Evolutionary conservation across 108 stramenopile genomes (phyloP).

Genomic region (Nitzschia palea): DNA sequence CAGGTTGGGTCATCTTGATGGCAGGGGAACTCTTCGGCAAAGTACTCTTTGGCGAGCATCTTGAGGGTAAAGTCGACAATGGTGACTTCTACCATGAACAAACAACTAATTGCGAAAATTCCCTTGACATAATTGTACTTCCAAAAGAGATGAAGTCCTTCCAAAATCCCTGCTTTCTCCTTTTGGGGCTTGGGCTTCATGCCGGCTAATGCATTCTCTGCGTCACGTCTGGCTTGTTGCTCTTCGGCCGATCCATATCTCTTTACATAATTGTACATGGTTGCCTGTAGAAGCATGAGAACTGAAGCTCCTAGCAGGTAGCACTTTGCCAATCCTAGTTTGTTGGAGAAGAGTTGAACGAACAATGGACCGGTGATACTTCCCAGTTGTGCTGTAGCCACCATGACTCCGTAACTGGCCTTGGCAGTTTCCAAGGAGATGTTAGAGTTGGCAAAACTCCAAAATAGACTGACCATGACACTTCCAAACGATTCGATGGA

Average conservation of each 20-base stretch:
- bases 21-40: slow-evolving; percentile 85
- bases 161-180: slow-evolving; percentile 86
- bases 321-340: slow-evolving; percentile 74
- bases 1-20: slow-evolving; percentile 60
- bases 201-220: slow-evolving; percentile 2
- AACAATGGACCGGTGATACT: slow-evolving; percentile 93
- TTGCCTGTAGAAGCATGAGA: slow-evolving; percentile 87
- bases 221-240: slow-evolving; percentile 40
- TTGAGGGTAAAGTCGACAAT: slow-evolving; percentile 98
- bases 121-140: slow-evolving; percentile 96
- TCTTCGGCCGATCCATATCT: slow-evolving; percentile 70
- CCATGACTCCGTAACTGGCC: slow-evolving; percentile 93
- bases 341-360: slow-evolving; percentile 66
- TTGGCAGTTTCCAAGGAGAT: slow-evolving; percentile 91
- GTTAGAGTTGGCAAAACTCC: slow-evolving; percentile 95
- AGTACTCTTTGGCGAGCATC: slow-evolving; percentile 88
- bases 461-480: slow-evolving; percentile 93
- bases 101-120: slow-evolving; percentile 94
- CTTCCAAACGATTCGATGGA: slow-evolving; percentile 95
- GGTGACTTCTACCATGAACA: slow-evolving; percentile 98
- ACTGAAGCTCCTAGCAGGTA: slow-evolving; percentile 79
- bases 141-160: slow-evolving; percentile 89
- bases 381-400: slow-evolving; percentile 93
- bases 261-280: slow-evolving; percentile 88
- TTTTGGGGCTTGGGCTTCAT: slow-evolving; percentile 51